phyloP scores from a whole-genome alignment of 495 filamentous ascomycete species.

The Cenococcum geophilum region DNA sequence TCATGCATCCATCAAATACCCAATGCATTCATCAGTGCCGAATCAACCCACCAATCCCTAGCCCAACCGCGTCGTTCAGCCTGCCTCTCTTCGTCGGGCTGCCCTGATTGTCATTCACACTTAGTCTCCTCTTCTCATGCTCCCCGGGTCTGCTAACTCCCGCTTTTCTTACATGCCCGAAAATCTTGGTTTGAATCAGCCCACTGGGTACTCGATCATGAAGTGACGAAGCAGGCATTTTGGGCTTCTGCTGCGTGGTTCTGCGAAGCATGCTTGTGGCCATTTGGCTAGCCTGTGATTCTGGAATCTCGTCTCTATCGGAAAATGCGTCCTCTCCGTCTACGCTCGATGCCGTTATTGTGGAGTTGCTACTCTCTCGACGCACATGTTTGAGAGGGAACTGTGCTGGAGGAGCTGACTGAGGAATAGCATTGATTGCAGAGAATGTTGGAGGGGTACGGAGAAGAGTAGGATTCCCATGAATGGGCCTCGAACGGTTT shows the following conservation, averaged over 20 bases:
- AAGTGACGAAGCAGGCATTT: slow-evolving; percentile 21
- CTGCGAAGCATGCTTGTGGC: slow-evolving; percentile 50
- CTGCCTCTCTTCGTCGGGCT: slow-evolving; percentile 32
- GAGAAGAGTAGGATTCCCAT: slow-evolving; percentile 24
- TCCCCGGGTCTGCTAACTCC: slow-evolving; percentile 23
- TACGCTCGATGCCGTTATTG: slow-evolving; percentile 74
- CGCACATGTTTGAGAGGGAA: slow-evolving; percentile 38
- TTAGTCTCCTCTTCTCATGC: slow-evolving; percentile 30
- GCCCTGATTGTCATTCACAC: slow-evolving; percentile 16
- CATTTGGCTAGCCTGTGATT: slow-evolving; percentile 47
- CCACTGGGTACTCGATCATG: slow-evolving; percentile 8
- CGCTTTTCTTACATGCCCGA: slow-evolving; percentile 37
- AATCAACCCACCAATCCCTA: slow-evolving; percentile 37
- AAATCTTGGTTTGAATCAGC: slow-evolving; percentile 36
- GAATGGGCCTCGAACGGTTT: slow-evolving; percentile 36
- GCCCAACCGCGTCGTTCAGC: slow-evolving; percentile 30
- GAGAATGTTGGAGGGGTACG: slow-evolving; percentile 42
- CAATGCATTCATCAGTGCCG: slow-evolving; percentile 14
- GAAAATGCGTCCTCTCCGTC: slow-evolving; percentile 37
- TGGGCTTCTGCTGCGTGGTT: slow-evolving; percentile 27
- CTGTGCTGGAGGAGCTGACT: slow-evolving; percentile 52
- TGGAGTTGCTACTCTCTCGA: slow-evolving; percentile 73
- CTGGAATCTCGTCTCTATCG: slow-evolving; percentile 48
- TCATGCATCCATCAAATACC: slow-evolving; percentile 3
- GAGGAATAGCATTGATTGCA: slow-evolving; percentile 46